phyloP scores from a whole-genome alignment of 805 yeast genomes.

The Barnettozyma sp. region DNA sequence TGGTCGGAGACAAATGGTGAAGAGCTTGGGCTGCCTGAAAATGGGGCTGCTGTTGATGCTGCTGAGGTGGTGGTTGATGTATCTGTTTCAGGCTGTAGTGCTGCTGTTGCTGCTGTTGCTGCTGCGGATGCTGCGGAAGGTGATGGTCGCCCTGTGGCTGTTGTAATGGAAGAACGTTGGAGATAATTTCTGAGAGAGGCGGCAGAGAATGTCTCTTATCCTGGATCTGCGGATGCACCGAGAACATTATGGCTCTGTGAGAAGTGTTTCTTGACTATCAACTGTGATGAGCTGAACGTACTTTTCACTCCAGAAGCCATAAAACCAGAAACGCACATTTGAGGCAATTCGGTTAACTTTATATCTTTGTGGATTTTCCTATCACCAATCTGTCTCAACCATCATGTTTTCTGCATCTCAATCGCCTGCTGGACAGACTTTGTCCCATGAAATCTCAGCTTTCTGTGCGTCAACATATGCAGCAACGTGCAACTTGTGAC shows the following conservation, averaged over 20 bases:
- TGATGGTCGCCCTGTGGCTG: conserved; percentile 1
- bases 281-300: too few species aligned
- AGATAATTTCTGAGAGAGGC: conserved; percentile 21
- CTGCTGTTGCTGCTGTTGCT: conserved; percentile 3
- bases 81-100: conserved; percentile 1
- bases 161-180: conserved; percentile 13
- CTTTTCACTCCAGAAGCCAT: too few species aligned
- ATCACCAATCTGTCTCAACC: not conserved
- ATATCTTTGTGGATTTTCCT: not conserved
- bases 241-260: conserved; percentile 11
- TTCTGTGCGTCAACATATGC: not conserved
- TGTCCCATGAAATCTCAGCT: not conserved
- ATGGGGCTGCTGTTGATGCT: not conserved
- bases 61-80: conserved; percentile 3
- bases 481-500: not conserved
- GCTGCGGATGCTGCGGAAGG: conserved; percentile 5
- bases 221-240: conserved; percentile 7
- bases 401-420: not conserved
- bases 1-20: too few species aligned
- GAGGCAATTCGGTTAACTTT: not conserved
- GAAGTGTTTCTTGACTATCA: not conserved
- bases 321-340: too few species aligned
- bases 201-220: conserved; percentile 18
- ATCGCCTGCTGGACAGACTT: not conserved
- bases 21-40: too few species aligned